These are phyloP conservation scores for Pecoramyces ruminantium DNA, from an alignment of 192 early-diverging fungal genomes.

Conservation along the genomic window DNA sequence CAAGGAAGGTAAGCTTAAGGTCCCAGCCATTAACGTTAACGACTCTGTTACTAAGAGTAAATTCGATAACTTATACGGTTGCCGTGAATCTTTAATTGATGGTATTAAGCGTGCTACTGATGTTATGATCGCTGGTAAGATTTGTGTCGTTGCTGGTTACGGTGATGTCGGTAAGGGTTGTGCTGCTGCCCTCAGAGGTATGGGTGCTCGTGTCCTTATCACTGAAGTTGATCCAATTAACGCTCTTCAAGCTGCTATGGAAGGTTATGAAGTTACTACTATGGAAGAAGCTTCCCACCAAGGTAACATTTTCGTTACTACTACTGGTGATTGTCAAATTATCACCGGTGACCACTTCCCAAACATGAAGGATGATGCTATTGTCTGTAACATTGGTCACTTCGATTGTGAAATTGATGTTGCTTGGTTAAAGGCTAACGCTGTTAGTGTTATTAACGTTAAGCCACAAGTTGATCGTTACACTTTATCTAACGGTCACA, in stretches of 20 bases:
- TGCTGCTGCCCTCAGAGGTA: constrained; percentile 89
- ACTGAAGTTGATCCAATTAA: constrained; percentile 99
- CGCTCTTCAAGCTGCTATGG: constrained; percentile 97
- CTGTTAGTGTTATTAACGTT: constrained; percentile 74
- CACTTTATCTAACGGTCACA: constrained; percentile 72
- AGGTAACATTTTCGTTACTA: constrained; percentile 97
- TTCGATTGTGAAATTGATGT: constrained; percentile 99
- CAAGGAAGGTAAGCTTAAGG: constrained; percentile 86
- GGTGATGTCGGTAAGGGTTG: constrained; percentile 99
- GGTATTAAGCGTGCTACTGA: constrained; percentile 99
- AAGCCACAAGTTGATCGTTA: constrained; percentile 98
- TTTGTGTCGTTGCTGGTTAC: constrained; percentile 94
- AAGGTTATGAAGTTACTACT: constrained; percentile 95
- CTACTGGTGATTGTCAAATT: constrained; percentile 97
- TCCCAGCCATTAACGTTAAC: constrained; percentile 99
- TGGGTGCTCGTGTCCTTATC: constrained; percentile 95
- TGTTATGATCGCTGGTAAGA: constrained; percentile 99
- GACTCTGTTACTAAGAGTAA: constrained; percentile 99
- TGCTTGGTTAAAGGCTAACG: constrained; percentile 94
- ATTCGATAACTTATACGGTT: constrained; percentile 99
- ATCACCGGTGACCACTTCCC: constrained; percentile 83
- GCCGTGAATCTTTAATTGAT: constrained; percentile 97
- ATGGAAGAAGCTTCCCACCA: constrained; percentile 86
- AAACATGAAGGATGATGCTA: constrained; percentile 93
- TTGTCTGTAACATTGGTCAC: constrained; percentile 99